These are phyloP conservation scores for Amanita thiersii DNA, from an alignment of 768 basidiomycete species.

Conservation along the genomic window DNA sequence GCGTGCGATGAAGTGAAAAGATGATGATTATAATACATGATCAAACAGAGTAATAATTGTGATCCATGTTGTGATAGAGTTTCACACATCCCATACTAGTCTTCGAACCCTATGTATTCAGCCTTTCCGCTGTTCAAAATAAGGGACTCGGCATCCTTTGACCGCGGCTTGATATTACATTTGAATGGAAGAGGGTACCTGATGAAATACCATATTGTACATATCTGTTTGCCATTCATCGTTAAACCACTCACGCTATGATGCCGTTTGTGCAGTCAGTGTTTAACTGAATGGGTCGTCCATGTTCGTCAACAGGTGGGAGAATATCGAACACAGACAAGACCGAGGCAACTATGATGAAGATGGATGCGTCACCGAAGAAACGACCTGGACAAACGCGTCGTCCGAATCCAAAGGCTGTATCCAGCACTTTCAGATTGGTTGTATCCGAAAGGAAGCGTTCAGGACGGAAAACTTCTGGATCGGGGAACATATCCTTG, in stretches of 20 bases:
- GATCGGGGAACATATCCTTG: constrained; percentile 15
- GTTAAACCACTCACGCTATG: constrained; percentile 20
- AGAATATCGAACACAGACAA: constrained; percentile 22
- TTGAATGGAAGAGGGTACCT: constrained; percentile 19
- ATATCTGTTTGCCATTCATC: not conserved
- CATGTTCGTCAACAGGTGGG: constrained; percentile 18
- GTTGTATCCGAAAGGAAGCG: constrained; percentile 16
- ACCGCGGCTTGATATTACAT: constrained; percentile 21
- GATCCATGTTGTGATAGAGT: too few relatives aligned
- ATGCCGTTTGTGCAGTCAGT: constrained; percentile 21
- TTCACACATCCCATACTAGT: too few relatives aligned
- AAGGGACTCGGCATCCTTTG: constrained; percentile 14
- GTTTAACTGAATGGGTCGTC: constrained; percentile 18
- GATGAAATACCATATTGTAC: not conserved
- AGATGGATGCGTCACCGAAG: constrained; percentile 20
- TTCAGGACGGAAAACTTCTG: constrained; percentile 20
- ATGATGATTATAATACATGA: too few relatives aligned
- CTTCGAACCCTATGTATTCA: too few relatives aligned
- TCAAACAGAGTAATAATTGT: too few relatives aligned
- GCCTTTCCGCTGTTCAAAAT: too few relatives aligned
- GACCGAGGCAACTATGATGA: constrained; percentile 22
- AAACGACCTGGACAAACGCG: constrained; percentile 27
- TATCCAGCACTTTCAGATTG: constrained; percentile 7
- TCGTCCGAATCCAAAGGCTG: constrained; percentile 2
- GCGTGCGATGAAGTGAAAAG: too few relatives aligned